These are phyloP conservation scores for Globisporangium parvum DNA, from an alignment of 352 stramenopile genomes.

Conservation along the genomic window DNA sequence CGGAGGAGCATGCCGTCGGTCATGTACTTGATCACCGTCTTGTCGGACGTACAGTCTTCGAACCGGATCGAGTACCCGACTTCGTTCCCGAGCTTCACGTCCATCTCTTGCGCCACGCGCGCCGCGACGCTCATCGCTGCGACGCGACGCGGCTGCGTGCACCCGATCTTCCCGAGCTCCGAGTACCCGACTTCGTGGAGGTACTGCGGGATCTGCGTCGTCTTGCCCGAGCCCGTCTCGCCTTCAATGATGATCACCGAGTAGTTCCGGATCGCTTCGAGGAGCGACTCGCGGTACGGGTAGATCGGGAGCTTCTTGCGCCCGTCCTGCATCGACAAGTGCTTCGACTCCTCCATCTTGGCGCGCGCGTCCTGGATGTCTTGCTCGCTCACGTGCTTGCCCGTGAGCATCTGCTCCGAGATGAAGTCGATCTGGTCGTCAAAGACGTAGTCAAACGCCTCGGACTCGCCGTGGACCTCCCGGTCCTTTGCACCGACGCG, in stretches of 20 bases:
- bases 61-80: conserved; percentile 99
- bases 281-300: conserved; percentile 96
- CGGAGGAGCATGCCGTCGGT: conserved; percentile 99
- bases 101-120: conserved; percentile 98
- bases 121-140: conserved; percentile 99
- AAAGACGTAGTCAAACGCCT: conserved; percentile 97
- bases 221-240: conserved; percentile 96
- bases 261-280: conserved; percentile 96
- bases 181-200: conserved; percentile 96
- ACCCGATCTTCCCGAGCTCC: conserved; percentile 94
- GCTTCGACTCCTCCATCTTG: conserved; percentile 73
- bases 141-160: conserved; percentile 94
- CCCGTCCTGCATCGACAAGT: conserved; percentile 94
- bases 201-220: conserved; percentile 99
- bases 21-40: conserved; percentile 99
- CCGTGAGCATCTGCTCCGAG: conserved; percentile 83
- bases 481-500: conserved; percentile 74
- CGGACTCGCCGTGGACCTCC: conserved; percentile 39
- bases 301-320: conserved; percentile 97
- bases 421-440: conserved; percentile 99
- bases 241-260: conserved; percentile 83
- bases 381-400: conserved; percentile 78
- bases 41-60: conserved; percentile 98
- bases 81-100: conserved; percentile 95
- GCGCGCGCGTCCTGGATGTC: conserved; percentile 61